Conservation (phyloP, 768 basidiomycete genomes). For the Suillus placidus region DNA sequence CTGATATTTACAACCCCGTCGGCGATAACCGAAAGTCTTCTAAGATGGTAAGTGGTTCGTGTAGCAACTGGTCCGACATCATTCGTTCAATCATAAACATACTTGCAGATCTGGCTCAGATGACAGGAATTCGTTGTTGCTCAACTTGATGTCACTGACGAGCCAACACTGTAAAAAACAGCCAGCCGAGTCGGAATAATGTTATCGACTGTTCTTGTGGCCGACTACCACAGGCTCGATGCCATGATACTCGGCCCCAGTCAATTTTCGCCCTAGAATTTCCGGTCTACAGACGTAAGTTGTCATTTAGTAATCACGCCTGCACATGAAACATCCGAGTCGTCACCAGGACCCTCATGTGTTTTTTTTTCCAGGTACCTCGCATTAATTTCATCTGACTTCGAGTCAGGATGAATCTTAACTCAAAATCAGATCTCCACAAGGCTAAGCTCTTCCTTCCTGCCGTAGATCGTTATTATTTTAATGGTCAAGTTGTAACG, state of each 20-base stretch:
- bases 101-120: slow-evolving; percentile 1
- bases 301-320: neutral
- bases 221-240: too few relatives aligned
- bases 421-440: slow-evolving; percentile 4
- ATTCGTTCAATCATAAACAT: slow-evolving; percentile 3
- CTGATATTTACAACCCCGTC: slow-evolving; percentile 2
- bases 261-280: neutral
- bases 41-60: neutral
- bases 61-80: slow-evolving; percentile 3
- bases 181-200: neutral
- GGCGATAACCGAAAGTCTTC: slow-evolving; percentile 8
- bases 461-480: slow-evolving; percentile 4
- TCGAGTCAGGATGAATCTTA: slow-evolving; percentile 2
- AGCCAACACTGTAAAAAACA: neutral
- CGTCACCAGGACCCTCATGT: neutral
- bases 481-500: neutral
- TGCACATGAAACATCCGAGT: neutral
- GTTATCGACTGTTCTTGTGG: neutral
- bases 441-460: slow-evolving; percentile 7
- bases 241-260: neutral
- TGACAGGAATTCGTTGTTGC: neutral
- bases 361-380: slow-evolving; percentile 7
- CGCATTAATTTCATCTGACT: slow-evolving; percentile 6
- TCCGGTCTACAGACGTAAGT: neutral
- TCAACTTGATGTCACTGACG: neutral